A percentile compares a stretch with the other conserved stretches of the same genome.
These are phyloP conservation scores for Pulveroboletus sp. DNA, from an alignment of 768 basidiomycete species.

Conservation along the genomic window DNA sequence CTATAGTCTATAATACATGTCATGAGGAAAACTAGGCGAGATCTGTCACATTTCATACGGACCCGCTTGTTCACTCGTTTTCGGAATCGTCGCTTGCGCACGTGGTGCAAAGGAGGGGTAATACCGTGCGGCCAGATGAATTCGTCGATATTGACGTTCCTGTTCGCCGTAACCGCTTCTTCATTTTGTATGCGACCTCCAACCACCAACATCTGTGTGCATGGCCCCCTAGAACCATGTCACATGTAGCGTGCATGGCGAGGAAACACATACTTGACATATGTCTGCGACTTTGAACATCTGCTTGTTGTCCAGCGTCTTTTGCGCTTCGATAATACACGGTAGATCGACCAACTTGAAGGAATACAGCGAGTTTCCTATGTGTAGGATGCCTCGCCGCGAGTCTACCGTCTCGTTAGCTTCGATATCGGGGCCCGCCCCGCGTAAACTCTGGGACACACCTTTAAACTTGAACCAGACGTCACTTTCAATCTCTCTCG, in stretches of 20 bases:
- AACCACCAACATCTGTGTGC: conserved; percentile 84
- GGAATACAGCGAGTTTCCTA: conserved; percentile 74
- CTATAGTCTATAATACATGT: conserved; percentile 62
- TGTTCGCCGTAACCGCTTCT: conserved; percentile 54
- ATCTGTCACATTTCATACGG: conserved; percentile 17
- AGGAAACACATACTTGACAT: conserved; percentile 64
- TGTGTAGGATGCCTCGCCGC: conserved; percentile 83
- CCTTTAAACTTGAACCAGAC: conserved; percentile 99
- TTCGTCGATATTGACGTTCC: conserved; percentile 84
- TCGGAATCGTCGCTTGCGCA: conserved; percentile 86
- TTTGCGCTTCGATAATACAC: conserved; percentile 90
- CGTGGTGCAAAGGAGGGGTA: conserved; percentile 88
- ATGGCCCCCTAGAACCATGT: conserved; percentile 1
- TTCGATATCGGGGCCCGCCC: conserved; percentile 1
- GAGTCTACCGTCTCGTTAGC: conserved; percentile 56
- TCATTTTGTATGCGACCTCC: conserved; percentile 71
- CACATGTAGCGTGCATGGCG: conserved; percentile 7
- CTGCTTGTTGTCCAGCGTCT: conserved; percentile 92
- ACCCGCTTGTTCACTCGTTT: conserved; percentile 83
- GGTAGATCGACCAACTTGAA: conserved; percentile 96
- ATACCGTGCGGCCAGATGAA: conserved; percentile 98
- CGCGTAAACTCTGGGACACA: conserved; percentile 24
- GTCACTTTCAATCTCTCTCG: conserved; percentile 75
- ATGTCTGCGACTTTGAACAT: conserved; percentile 99
- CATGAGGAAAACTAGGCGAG: conserved; percentile 4